A percentile compares a stretch with the other conserved stretches of the same genome.
Conservation (phyloP, 2,329 filamentous ascomycete genomes). For the Fusarium sp. region DNA sequence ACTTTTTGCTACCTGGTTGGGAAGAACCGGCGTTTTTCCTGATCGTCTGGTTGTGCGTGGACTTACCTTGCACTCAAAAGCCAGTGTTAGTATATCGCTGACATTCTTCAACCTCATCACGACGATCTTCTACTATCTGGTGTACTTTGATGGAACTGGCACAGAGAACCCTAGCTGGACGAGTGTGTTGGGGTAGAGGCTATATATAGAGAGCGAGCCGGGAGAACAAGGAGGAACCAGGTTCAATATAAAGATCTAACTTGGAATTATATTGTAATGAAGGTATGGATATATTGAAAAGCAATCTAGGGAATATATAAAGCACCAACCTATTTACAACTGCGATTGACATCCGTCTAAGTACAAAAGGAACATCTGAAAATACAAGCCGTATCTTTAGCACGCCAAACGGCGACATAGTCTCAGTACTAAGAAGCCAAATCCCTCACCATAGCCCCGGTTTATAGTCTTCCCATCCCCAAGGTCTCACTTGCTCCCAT, state of each 20-base stretch:
- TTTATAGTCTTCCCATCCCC: no score
- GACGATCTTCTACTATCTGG: neutral
- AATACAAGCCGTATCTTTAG: no score
- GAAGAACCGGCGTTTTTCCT: neutral
- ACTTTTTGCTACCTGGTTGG: accelerated
- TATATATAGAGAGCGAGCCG: neutral
- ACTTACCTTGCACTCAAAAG: neutral
- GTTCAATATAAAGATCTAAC: neutral
- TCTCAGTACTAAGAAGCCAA: no score
- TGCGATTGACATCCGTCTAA: no score
- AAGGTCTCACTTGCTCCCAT: no score
- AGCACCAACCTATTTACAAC: no score
- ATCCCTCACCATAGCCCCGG: no score
- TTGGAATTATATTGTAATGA: accelerated
- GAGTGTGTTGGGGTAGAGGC: neutral
- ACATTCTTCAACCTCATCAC: constrained; percentile 11
- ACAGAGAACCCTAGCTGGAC: constrained; percentile 6
- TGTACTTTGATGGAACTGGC: constrained; percentile 13
- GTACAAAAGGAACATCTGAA: no score
- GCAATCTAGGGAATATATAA: no score
- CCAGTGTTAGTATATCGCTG: neutral
- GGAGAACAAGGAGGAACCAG: neutral
- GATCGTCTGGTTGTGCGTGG: neutral
- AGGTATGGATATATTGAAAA: no score
- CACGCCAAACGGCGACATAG: no score